Conservation (phyloP, 495 filamentous ascomycete species). For the Xylaria curta region DNA sequence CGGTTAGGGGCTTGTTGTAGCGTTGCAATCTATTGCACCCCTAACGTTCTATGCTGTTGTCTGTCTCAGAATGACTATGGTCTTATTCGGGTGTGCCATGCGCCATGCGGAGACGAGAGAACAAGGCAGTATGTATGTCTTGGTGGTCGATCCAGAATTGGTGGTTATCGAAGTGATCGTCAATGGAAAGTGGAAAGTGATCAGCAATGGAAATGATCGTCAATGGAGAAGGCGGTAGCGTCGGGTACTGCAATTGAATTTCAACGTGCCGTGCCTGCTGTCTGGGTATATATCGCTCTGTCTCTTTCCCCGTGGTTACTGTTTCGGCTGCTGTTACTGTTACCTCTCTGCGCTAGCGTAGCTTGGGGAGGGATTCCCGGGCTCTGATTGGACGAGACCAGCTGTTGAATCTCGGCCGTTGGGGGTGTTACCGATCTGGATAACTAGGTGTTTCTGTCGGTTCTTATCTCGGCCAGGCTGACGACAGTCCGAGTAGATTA, state of each 20-base stretch:
- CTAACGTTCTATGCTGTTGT: not conserved
- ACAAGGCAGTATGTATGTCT: not conserved
- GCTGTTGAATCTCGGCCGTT: not conserved
- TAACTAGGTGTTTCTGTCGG: not conserved
- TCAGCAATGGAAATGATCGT: too few species aligned
- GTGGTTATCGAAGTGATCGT: constrained; percentile 5
- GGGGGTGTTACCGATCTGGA: not conserved
- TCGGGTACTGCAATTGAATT: not conserved
- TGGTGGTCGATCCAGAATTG: not conserved
- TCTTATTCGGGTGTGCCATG: not conserved
- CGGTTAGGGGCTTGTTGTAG: not conserved
- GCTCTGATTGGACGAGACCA: constrained; percentile 3
- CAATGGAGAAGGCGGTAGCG: not conserved
- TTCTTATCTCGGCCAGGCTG: not conserved
- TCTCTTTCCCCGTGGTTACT: too few species aligned
- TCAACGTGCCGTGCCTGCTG: not conserved
- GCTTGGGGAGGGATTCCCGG: not conserved
- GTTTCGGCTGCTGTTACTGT: not conserved
- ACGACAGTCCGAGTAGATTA: too few species aligned
- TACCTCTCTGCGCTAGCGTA: not conserved
- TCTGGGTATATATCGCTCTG: not conserved
- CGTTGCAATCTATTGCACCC: not conserved
- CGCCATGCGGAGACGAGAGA: not conserved
- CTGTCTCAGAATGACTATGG: constrained; percentile 2
- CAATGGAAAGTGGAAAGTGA: constrained; percentile 3